Conservation (phyloP, 164 flowering plant genomes). For the Magnolia kwangsiensis region DNA sequence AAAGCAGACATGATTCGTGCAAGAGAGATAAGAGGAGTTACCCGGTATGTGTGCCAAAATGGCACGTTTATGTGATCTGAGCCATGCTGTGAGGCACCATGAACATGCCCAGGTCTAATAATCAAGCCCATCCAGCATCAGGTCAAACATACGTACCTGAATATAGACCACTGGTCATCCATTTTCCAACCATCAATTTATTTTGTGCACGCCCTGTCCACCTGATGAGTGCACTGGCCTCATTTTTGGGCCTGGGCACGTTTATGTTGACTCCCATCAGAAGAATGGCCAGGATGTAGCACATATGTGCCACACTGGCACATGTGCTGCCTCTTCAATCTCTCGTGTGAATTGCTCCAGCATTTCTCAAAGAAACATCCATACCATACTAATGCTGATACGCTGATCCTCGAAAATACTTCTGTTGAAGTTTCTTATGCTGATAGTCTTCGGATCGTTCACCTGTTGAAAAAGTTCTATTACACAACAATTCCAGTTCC, state of each 20-base stretch:
- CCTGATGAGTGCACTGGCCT: background rate
- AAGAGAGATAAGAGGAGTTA: background rate
- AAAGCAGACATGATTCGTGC: background rate
- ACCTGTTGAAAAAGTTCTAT: conserved; percentile 39
- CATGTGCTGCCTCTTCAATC: background rate
- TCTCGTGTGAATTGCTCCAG: background rate
- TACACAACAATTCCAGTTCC: background rate
- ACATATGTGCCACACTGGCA: background rate
- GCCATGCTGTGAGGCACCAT: background rate
- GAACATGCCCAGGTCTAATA: background rate
- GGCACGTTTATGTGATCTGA: background rate
- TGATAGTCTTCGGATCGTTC: conserved; percentile 64
- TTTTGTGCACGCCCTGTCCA: too few relatives aligned
- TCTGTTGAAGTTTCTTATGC: conserved; percentile 69
- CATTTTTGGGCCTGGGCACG: background rate
- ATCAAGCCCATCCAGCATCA: background rate
- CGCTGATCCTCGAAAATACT: conserved; percentile 64
- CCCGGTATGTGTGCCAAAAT: background rate
- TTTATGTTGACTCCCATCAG: background rate
- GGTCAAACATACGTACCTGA: background rate
- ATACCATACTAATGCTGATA: conserved; percentile 78
- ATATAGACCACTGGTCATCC: background rate
- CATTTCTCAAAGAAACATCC: conserved; percentile 13
- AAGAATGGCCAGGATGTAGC: background rate
- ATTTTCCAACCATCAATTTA: too few relatives aligned